These are phyloP conservation scores for Mycena epipterygia DNA, from an alignment of 768 basidiomycete genomes.

Conservation along the genomic window DNA sequence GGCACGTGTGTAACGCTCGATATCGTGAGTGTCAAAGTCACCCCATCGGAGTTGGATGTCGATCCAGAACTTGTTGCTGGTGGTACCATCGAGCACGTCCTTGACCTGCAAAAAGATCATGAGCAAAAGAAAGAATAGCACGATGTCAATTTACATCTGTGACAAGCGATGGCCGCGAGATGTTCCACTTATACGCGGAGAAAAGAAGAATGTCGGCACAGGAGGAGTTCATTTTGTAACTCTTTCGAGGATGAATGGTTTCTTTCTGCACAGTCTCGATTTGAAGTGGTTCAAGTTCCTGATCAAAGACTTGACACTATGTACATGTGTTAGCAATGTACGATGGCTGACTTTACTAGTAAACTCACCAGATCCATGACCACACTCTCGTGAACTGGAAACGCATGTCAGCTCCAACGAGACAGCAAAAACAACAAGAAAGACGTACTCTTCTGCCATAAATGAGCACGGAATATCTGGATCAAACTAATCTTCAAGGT, in stretches of 20 bases:
- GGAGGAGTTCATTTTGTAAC: conserved; percentile 99
- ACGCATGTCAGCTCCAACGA: conserved; percentile 26
- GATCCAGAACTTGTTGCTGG: conserved; percentile 98
- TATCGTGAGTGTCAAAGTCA: conserved; percentile 99
- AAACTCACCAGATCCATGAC: conserved; percentile 86
- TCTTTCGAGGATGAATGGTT: conserved; percentile 99
- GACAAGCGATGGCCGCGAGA: conserved; percentile 93
- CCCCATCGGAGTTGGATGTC: conserved; percentile 97
- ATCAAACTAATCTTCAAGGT: conserved; percentile 99
- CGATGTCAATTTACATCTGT: conserved; percentile 77
- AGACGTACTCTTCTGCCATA: conserved; percentile 98
- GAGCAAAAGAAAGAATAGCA: background rate
- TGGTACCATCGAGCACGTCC: conserved; percentile 97
- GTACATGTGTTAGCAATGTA: background rate
- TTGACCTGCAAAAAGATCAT: conserved; percentile 71
- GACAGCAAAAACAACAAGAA: conserved; percentile 43
- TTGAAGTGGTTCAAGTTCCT: conserved; percentile 96
- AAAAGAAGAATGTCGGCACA: conserved; percentile 98
- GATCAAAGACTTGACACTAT: conserved; percentile 98
- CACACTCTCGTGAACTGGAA: conserved; percentile 87
- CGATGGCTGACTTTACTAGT: background rate
- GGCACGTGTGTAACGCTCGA: conserved; percentile 97
- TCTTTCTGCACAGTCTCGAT: conserved; percentile 99
- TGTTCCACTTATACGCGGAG: conserved; percentile 99
- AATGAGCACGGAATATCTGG: conserved; percentile 99